Base-by-base conservation (phyloP, 176 grass and related monocot genomes). In the Juncus effusus region DNA sequence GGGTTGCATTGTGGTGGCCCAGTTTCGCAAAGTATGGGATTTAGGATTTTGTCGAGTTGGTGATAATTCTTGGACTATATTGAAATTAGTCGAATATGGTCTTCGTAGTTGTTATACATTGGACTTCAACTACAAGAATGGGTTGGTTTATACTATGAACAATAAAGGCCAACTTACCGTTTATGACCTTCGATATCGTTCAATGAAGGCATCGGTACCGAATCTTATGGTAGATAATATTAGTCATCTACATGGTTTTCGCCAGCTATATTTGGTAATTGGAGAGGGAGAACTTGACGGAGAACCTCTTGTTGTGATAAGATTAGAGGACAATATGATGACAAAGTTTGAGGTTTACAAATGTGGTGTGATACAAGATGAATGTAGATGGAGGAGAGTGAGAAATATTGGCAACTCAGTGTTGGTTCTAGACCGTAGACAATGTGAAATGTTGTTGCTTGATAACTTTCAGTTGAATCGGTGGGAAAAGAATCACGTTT, bases 141-240 rank as follows among this genome's bases (percentile, higher is more conserved):
- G 56, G 7, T 70, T 10, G 3, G 37, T 70, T 2, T 70, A 70
- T 11, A 10, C 36, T 10, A 39, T 70, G 6, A 70, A 42, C 16
- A 13, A 40, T 42, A 58, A 7, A 35, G 11, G 10, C 10, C 51
- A 70, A 40, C 36, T 70, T 3, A 16, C 41, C 5, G 51, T 36
- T 36, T 70, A 42, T 41, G 52, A 70, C 67, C 52, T 70, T 40
- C 7, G 38, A 7, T 40, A 39, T 39, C 67, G 41, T 57, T 36
- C 36, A 28, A 28, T 28, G 19, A 28, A 28, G 19, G 19, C 19
- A 28, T 28, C 19, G 19, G 19, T 28, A 38, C 53, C 28, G 51
- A 57, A 15, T 19, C 56, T 10, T 15, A 56, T 57, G 38, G 51
- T 39, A 41, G 14, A 19, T n/a, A 56, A 57, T 14, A 54, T 56